A percentile compares a stretch with the other conserved stretches of the same genome.
These are phyloP conservation scores for Colletotrichum incanum DNA, from an alignment of 2,329 filamentous ascomycete genomes.

Conservation along the genomic window DNA sequence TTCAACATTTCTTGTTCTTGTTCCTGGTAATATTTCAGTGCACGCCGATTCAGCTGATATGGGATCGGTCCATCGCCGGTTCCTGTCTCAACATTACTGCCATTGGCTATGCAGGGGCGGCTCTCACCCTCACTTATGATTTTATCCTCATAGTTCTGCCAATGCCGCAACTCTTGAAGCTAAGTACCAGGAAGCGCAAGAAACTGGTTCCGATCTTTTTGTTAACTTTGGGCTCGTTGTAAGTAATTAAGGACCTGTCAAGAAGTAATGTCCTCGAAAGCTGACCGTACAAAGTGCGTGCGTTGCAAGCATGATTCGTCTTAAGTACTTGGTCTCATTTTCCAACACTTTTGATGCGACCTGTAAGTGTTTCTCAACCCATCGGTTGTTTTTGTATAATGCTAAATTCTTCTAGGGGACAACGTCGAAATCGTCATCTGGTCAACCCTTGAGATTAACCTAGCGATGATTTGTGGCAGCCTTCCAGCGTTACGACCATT, in stretches of 20 bases:
- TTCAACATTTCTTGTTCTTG: slow-evolving; percentile 32
- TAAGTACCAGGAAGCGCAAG: slow-evolving; percentile 33
- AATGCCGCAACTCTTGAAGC: slow-evolving; percentile 38
- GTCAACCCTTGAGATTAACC: slow-evolving; percentile 51
- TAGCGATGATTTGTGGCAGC: slow-evolving; percentile 61
- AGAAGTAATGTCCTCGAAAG: no score
- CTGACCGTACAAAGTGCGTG: slow-evolving; percentile 36
- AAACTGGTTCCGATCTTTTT: slow-evolving; percentile 31
- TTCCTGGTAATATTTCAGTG: slow-evolving; percentile 46
- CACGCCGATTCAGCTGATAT: slow-evolving; percentile 42
- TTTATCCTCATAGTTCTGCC: slow-evolving; percentile 40
- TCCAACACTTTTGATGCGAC: slow-evolving; percentile 34
- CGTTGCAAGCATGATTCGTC: slow-evolving; percentile 43
- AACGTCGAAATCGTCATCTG: slow-evolving; percentile 51
- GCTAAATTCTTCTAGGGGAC: slow-evolving; percentile 42
- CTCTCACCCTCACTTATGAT: slow-evolving; percentile 41
- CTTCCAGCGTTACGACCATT: slow-evolving; percentile 59
- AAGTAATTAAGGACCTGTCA: background rate
- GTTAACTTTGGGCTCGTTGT: slow-evolving; percentile 43
- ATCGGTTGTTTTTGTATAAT: no score
- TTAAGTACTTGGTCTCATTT: slow-evolving; percentile 42
- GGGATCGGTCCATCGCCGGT: slow-evolving; percentile 32
- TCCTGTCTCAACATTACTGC: slow-evolving; percentile 32
- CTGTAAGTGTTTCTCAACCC: slow-evolving; percentile 8
- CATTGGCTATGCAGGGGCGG: slow-evolving; percentile 32